Evolutionary conservation across 2,329 filamentous ascomycete species (phyloP).

Genomic region (Amauroascus verrucosus): DNA sequence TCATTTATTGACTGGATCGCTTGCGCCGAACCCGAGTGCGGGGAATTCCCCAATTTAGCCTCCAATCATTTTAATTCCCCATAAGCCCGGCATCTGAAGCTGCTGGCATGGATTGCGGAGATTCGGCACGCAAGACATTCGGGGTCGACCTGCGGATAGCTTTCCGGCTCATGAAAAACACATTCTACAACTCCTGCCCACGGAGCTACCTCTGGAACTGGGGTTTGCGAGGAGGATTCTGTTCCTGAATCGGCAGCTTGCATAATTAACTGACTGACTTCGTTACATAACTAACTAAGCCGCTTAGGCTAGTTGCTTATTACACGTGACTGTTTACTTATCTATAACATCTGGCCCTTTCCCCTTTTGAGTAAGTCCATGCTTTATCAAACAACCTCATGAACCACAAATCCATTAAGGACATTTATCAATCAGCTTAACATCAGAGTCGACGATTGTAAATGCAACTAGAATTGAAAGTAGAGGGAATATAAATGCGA

Average conservation of each 20-base stretch:
- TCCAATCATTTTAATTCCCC: background rate
- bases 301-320: too few species aligned
- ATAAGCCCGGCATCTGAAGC: background rate
- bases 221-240: background rate
- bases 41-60: background rate
- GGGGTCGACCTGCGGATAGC: background rate
- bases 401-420: too few species aligned
- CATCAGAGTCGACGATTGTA: too few species aligned
- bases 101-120: background rate
- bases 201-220: too few species aligned
- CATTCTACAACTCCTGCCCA: too few species aligned
- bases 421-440: too few species aligned
- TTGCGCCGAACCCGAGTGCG: constrained; percentile 9
- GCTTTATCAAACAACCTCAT: background rate
- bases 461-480: too few species aligned
- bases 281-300: background rate
- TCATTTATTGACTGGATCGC: background rate
- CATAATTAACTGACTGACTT: too few species aligned
- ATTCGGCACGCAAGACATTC: too few species aligned
- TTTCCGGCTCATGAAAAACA: background rate
- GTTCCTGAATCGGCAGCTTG: background rate
- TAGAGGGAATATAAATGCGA: too few species aligned
- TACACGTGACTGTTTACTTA: background rate
- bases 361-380: background rate
- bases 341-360: background rate